A percentile compares a stretch with the other conserved stretches of the same genome.
Conservation (phyloP, 345 rosid genomes). For the Moricandia moricandioides region DNA sequence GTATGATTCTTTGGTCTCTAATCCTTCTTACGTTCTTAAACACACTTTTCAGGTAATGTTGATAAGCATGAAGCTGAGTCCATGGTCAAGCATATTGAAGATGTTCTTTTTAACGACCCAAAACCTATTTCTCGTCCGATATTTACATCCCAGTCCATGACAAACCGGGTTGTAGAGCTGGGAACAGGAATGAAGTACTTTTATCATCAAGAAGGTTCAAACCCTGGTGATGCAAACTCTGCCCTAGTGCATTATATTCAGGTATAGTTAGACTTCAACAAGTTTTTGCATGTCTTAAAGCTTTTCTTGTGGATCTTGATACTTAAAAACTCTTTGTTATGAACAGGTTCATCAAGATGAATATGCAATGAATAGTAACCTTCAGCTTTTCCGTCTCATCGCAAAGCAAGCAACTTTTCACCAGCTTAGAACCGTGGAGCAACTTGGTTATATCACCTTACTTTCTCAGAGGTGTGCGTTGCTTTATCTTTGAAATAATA, state of each 20-base stretch:
- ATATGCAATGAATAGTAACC: constrained; percentile 17
- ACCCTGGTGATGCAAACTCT: constrained; percentile 74
- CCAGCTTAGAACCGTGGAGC: neutral
- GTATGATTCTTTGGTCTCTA: neutral
- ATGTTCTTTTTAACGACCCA: constrained; percentile 53
- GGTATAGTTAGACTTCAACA: constrained; percentile 40
- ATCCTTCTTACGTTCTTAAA: neutral
- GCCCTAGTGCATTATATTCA: constrained; percentile 82
- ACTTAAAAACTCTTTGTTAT: neutral
- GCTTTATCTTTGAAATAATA: neutral
- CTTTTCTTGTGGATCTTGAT: neutral
- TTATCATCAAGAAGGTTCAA: constrained; percentile 62
- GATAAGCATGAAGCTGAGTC: constrained; percentile 58
- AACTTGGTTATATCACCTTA: neutral
- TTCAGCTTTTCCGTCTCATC: neutral
- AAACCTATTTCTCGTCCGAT: constrained; percentile 62
- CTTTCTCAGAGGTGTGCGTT: neutral
- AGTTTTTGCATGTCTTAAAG: neutral
- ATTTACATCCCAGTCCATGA: constrained; percentile 63
- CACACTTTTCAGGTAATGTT: neutral
- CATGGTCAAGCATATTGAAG: constrained; percentile 59
- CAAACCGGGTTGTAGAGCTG: constrained; percentile 65
- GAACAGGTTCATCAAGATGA: constrained; percentile 86
- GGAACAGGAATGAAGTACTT: constrained; percentile 49
- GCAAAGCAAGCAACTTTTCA: neutral